phyloP scores from a whole-genome alignment of 306 rosid species.

The Elaeagnus macrophylla region DNA sequence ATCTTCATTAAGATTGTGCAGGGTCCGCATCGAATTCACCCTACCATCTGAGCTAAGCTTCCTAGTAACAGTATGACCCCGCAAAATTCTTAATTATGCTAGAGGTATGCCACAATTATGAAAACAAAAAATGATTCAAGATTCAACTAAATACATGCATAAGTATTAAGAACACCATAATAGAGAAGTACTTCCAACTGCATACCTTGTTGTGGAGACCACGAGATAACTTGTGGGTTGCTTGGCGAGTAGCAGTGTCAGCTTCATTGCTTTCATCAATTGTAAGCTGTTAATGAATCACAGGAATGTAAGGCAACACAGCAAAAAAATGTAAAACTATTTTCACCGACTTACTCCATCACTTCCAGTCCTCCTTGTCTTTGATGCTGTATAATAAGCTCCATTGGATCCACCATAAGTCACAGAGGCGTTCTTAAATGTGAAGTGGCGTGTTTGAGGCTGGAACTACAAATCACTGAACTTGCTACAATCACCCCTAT shows the following conservation, averaged over 20 bases:
- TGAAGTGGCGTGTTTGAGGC: conserved; percentile 58
- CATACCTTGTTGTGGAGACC: conserved; percentile 70
- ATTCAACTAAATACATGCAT: neutral
- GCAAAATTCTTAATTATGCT: conserved; percentile 6
- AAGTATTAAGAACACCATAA: neutral
- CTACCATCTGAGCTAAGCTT: conserved; percentile 73
- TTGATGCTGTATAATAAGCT: conserved; percentile 56
- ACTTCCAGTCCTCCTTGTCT: conserved; percentile 61
- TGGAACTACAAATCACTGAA: conserved; percentile 18
- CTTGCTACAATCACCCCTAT: conserved; percentile 19
- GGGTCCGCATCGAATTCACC: conserved; percentile 67
- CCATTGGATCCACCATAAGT: conserved; percentile 64
- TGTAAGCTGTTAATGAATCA: conserved; percentile 37
- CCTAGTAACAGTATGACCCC: conserved; percentile 74
- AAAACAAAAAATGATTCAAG: neutral
- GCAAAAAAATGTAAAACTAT: neutral
- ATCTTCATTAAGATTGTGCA: conserved; percentile 87
- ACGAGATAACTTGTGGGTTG: conserved; percentile 53
- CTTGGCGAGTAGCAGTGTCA: conserved; percentile 53
- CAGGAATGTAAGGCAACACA: conserved; percentile 18
- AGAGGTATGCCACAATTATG: neutral
- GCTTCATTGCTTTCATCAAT: conserved; percentile 88
- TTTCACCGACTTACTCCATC: conserved; percentile 60
- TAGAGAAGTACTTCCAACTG: neutral
- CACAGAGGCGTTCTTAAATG: conserved; percentile 73